Evolutionary conservation across 352 stramenopile species (phyloP).

Genomic region (Detonula confervacea): DNA sequence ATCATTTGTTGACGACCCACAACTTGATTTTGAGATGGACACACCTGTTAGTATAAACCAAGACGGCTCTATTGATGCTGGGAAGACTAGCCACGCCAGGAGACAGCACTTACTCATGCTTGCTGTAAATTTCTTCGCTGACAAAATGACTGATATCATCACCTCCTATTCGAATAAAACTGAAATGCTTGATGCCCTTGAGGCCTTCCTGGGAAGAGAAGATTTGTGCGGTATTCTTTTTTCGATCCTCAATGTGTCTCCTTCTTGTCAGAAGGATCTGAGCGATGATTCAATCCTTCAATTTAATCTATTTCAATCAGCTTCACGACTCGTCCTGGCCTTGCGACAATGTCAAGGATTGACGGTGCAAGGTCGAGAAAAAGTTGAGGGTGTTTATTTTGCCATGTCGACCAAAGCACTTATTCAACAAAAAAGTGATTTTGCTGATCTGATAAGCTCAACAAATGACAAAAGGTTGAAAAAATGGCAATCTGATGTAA

Average conservation of each 20-base stretch:
- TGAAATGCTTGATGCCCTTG: conserved; percentile 14
- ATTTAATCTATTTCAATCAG: conserved; percentile 38
- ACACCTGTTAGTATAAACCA: neutral
- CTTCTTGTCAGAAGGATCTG: neutral
- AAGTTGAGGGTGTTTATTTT: conserved; percentile 54
- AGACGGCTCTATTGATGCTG: conserved; percentile 6
- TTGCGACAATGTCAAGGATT: conserved; percentile 25
- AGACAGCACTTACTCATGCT: conserved; percentile 30
- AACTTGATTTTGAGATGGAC: conserved; percentile 14
- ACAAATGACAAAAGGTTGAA: conserved; percentile 56
- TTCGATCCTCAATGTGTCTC: conserved; percentile 18
- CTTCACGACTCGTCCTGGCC: conserved; percentile 29
- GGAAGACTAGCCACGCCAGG: neutral
- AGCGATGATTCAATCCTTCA: conserved; percentile 25
- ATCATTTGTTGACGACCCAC: neutral
- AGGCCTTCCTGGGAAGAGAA: conserved; percentile 21
- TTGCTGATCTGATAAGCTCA: conserved; percentile 37
- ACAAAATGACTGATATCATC: conserved; percentile 58
- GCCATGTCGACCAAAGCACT: conserved; percentile 47
- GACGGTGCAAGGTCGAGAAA: conserved; percentile 9
- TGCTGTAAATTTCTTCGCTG: conserved; percentile 49
- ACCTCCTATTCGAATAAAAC: conserved; percentile 5
- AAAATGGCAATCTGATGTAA: conserved; percentile 51
- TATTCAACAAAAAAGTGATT: conserved; percentile 43
- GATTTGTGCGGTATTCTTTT: conserved; percentile 28